A percentile compares a stretch with the other conserved stretches of the same genome.
Conservation (phyloP, 2,329 filamentous ascomycete species). For the Phoma sp. region DNA sequence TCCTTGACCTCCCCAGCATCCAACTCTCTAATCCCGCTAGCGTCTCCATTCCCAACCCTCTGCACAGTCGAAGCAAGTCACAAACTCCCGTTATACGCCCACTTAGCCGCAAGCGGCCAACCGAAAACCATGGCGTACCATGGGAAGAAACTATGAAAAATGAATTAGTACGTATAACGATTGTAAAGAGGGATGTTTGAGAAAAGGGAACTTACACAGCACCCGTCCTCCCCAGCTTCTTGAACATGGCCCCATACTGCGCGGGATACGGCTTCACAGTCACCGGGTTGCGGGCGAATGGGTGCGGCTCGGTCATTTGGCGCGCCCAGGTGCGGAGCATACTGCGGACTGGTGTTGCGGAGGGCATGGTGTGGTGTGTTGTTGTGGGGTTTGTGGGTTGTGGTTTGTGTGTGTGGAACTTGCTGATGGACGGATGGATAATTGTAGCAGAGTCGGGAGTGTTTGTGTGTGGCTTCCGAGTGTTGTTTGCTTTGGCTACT, state of each 20-base stretch:
- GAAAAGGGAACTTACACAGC: conserved; percentile 28
- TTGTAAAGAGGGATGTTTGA: too few relatives aligned
- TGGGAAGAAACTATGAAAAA: conserved; percentile 33
- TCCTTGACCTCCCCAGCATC: conserved; percentile 32
- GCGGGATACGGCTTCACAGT: conserved; percentile 33
- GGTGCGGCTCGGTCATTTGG: conserved; percentile 46
- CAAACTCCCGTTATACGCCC: conserved; percentile 36
- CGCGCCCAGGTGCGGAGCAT: conserved; percentile 42
- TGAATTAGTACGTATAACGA: conserved; percentile 3
- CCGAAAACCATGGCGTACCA: conserved; percentile 36
- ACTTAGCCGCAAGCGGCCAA: conserved; percentile 41
- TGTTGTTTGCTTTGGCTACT: too few relatives aligned
- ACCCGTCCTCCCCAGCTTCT: conserved; percentile 29
- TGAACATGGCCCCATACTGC: conserved; percentile 30
- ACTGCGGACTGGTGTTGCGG: conserved; percentile 36
- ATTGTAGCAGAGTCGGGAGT: conserved; percentile 5
- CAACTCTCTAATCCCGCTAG: conserved; percentile 7
- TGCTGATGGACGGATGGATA: too few relatives aligned
- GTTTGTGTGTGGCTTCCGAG: conserved; percentile 9
- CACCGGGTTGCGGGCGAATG: conserved; percentile 41
- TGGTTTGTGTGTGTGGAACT: not conserved
- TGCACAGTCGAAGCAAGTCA: conserved; percentile 35
- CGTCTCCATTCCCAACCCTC: conserved; percentile 1
- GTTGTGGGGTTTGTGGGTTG: conserved; percentile 1
- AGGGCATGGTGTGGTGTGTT: conserved; percentile 34